Base-by-base conservation (phyloP, 2,329 filamentous ascomycete genomes). In the Talaromyces sp. region DNA sequence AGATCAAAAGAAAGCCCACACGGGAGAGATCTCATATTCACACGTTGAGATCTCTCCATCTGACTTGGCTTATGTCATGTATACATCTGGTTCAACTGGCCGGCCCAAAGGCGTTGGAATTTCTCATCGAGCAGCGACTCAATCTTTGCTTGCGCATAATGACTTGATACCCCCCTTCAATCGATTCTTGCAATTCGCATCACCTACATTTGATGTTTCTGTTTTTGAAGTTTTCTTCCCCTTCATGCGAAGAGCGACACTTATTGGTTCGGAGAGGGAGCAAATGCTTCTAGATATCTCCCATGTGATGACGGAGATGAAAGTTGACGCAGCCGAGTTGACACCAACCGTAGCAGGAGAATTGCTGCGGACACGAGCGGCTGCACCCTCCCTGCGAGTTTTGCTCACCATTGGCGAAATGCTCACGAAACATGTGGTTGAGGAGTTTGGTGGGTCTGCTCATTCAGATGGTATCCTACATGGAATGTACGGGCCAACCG, bases 161-260 rank as follows among this genome's bases (percentile, higher is more conserved):
- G 80, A 77, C 42, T 85, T 92, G 62, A 86, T 97, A 36, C 92
- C 92, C 2, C 35, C 48, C 0, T 96, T 96, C 66, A 78, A 78
- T 14, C 83, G 91, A 41, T 96, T 97, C 69, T 81, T 97, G 1
- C 92, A 97, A 69, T 96, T 96, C 70, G 92, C 92, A 4, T 88
- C 91, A 3, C 90, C 92, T 1, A 96, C 91, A 0, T 97, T 97
- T 68, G 92, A 97, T 70, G 92, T 97, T 7, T 96, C 90, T 0
- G 87, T 96, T 5, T 97, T 97, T 68, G 92, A 97, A 68, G 92
- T 95, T 6, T 96, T 96, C 78, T 96, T 96, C 60, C 89, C 92
- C 0, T 76, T 92, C 14, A 87, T 86, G 56, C 80, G 90, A 52
- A 88, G 88, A 2, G 77, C 77, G 19, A 96, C 90, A 0, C 75